phyloP scores from a whole-genome alignment of 2,329 filamentous ascomycete species.

The Seiridium cupressi region DNA sequence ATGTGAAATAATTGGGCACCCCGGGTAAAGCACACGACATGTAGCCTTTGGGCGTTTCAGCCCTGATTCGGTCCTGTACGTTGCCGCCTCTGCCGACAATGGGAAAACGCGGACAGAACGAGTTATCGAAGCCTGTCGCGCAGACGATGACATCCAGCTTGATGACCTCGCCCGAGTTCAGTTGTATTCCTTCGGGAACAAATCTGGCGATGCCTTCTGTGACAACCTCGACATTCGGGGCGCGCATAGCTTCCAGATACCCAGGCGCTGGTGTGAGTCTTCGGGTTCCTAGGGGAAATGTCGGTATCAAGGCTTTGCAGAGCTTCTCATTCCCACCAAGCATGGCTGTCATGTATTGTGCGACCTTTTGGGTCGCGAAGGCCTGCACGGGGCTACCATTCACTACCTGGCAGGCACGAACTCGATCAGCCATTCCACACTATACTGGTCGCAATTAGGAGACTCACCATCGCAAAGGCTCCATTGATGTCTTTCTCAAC shows the following conservation, averaged over 20 bases:
- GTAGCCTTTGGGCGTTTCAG: conserved; percentile 45
- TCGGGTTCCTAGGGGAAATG: conserved; percentile 45
- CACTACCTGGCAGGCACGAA: conserved; percentile 27
- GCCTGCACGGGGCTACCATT: conserved; percentile 39
- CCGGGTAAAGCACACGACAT: conserved; percentile 51
- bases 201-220: conserved; percentile 43
- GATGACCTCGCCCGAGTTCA: conserved; percentile 45
- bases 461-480: conserved; percentile 39
- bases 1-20: conserved; percentile 56
- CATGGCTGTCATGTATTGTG: conserved; percentile 45
- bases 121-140: conserved; percentile 57
- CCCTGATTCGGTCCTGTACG: conserved; percentile 46
- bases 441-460: not conserved
- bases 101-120: conserved; percentile 50
- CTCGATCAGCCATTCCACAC: not conserved
- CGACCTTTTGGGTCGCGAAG: conserved; percentile 38
- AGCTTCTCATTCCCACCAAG: conserved; percentile 48
- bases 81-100: conserved; percentile 48
- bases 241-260: conserved; percentile 45
- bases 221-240: conserved; percentile 47
- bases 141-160: conserved; percentile 55
- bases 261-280: conserved; percentile 49
- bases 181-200: conserved; percentile 45
- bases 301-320: conserved; percentile 48
- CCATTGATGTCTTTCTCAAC: conserved; percentile 45